These are phyloP conservation scores for Psilocybe mexicana DNA, from an alignment of 1,284 basidiomycete genomes.

Conservation along the genomic window DNA sequence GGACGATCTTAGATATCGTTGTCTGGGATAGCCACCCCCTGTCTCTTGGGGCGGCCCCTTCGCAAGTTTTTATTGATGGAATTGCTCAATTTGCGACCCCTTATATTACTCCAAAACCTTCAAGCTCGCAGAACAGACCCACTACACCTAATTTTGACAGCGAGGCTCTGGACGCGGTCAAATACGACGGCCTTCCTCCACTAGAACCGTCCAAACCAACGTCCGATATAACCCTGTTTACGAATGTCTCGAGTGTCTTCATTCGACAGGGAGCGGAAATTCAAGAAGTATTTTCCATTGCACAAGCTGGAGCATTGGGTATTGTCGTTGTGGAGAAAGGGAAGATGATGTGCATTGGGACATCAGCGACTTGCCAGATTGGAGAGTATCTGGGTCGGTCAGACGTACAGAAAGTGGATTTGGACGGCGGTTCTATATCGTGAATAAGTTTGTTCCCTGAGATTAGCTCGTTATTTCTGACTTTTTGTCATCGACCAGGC, in stretches of 20 bases:
- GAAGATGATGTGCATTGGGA: conserved; percentile 40
- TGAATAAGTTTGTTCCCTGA: conserved; percentile 18
- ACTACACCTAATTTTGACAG: conserved; percentile 59
- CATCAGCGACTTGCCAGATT: conserved; percentile 22
- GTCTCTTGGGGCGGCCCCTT: conserved; percentile 69
- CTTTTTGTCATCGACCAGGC: conserved; percentile 34
- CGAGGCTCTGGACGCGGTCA: conserved; percentile 51
- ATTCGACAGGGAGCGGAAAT: conserved; percentile 32
- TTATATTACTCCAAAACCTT: conserved; percentile 45
- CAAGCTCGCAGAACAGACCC: conserved; percentile 48
- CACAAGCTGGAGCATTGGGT: conserved; percentile 32
- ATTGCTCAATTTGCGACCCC: conserved; percentile 59
- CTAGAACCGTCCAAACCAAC: conserved; percentile 41
- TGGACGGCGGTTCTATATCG: conserved; percentile 54
- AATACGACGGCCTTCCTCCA: conserved; percentile 71
- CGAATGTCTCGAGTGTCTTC: conserved; percentile 54
- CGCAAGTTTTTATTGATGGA: conserved; percentile 74
- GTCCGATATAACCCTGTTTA: conserved; percentile 50
- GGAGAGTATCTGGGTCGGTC: conserved; percentile 4
- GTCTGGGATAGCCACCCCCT: conserved; percentile 82
- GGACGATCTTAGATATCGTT: conserved; percentile 49
- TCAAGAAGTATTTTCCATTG: conserved; percentile 29
- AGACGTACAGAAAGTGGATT: conserved; percentile 36
- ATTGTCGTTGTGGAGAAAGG: conserved; percentile 40
- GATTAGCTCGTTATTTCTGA: background rate